A percentile compares a stretch with the other conserved stretches of the same genome.
These are phyloP conservation scores for Botrytis tulipae DNA, from an alignment of 2,329 filamentous ascomycete species.

Conservation along the genomic window DNA sequence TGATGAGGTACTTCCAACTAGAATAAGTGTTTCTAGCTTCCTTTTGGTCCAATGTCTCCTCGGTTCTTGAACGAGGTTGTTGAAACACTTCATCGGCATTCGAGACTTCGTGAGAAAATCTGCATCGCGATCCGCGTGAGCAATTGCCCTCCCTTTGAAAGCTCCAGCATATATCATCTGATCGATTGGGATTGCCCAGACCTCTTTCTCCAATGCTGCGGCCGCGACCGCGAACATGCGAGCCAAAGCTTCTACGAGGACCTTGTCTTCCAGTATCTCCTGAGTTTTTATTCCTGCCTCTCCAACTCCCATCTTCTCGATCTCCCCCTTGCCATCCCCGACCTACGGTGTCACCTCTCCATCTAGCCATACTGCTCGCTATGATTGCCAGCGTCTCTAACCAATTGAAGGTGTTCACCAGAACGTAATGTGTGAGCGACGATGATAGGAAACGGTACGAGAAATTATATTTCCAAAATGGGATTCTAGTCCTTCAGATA, in stretches of 20 bases:
- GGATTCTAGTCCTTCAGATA: background rate
- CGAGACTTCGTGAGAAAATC: background rate
- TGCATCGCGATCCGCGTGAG: background rate
- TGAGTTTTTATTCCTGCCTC: background rate
- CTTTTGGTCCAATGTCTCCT: constrained; percentile 25
- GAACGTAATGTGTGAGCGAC: background rate
- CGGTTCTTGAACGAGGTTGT: background rate
- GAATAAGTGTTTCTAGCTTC: constrained; percentile 22
- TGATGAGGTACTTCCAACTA: constrained; percentile 26
- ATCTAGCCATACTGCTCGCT: background rate
- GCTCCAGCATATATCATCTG: background rate
- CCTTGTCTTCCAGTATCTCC: background rate
- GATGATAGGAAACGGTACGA: background rate
- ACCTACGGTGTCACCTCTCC: background rate
- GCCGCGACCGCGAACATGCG: background rate
- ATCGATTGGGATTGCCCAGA: background rate
- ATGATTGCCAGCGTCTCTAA: background rate
- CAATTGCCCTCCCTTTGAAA: background rate
- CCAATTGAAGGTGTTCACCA: background rate
- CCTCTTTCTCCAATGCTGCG: background rate
- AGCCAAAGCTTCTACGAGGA: background rate
- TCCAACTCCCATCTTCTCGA: background rate
- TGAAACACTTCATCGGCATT: background rate
- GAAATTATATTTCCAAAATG: background rate
- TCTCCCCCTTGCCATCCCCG: background rate